phyloP scores from a whole-genome alignment of 2,329 filamentous ascomycete genomes.

The Microsporum audouinii region DNA sequence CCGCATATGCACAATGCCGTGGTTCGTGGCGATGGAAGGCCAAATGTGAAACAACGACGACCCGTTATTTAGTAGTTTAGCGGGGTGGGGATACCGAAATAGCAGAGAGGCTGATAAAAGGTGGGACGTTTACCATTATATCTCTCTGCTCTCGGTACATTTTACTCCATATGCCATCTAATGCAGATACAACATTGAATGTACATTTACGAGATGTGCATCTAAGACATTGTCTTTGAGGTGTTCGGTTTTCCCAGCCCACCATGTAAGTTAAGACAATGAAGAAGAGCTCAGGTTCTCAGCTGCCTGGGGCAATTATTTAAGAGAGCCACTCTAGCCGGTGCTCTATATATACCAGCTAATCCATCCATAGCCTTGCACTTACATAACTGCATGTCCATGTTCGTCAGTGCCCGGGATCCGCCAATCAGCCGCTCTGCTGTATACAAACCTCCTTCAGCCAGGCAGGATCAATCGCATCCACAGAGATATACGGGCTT shows the following conservation, averaged over 20 bases:
- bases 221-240: not conserved
- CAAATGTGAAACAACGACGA: not conserved
- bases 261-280: not conserved
- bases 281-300: not conserved
- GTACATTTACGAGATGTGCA: not conserved
- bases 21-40: not conserved
- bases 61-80: not conserved
- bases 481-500: conserved; percentile 25
- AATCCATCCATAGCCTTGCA: too few species aligned
- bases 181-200: not conserved
- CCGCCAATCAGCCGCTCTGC: not conserved
- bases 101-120: not conserved
- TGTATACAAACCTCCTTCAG: conserved; percentile 16
- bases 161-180: not conserved
- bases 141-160: not conserved
- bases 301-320: not conserved
- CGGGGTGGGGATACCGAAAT: not conserved
- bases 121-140: not conserved
- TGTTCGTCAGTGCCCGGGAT: too few species aligned
- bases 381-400: too few species aligned
- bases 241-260: not conserved
- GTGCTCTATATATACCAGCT: too few species aligned
- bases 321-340: too few species aligned
- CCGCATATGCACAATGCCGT: not conserved
- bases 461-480: conserved; percentile 26